Evolutionary conservation across 805 yeast genomes (phyloP).

Genomic region (Dipodascus geniculatus): DNA sequence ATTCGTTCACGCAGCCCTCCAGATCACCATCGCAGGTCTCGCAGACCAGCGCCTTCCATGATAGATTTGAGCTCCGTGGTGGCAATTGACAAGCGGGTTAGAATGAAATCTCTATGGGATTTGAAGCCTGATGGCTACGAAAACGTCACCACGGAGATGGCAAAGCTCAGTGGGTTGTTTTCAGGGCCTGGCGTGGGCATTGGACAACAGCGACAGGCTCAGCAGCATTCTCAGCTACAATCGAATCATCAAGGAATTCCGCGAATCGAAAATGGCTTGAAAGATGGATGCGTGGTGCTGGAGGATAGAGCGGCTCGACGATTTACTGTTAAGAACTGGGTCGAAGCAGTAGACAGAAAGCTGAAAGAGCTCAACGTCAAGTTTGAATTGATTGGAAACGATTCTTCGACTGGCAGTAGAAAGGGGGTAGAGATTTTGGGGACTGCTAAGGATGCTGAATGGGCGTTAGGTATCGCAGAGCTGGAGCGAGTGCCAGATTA

Average conservation of each 20-base stretch:
- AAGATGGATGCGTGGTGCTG: not conserved
- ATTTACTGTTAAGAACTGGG: slow-evolving; percentile 3
- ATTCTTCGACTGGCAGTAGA: slow-evolving; percentile 13
- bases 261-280: not conserved
- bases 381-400: not conserved
- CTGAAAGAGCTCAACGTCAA: slow-evolving; percentile 3
- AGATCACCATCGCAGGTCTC: slow-evolving; percentile 3
- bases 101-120: slow-evolving; percentile 55
- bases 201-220: slow-evolving; percentile 22
- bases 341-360: slow-evolving; percentile 6
- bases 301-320: not conserved
- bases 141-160: slow-evolving; percentile 59
- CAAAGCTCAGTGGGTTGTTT: slow-evolving; percentile 68
- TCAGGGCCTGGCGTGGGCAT: slow-evolving; percentile 50
- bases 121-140: slow-evolving; percentile 62
- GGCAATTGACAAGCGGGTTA: slow-evolving; percentile 40
- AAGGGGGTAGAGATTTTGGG: slow-evolving; percentile 4
- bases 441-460: not conserved
- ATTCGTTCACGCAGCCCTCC: slow-evolving; percentile 4
- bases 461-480: slow-evolving; percentile 14
- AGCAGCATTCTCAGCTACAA: not conserved
- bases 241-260: not conserved
- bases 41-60: slow-evolving; percentile 17
- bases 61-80: slow-evolving; percentile 29
- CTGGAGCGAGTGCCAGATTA: slow-evolving; percentile 18